Evolutionary conservation across 371 early-diverging fungal genomes (phyloP), one percentile per base, ranked within the genome.

Genomic region (Gilbertella persicaria): DNA sequence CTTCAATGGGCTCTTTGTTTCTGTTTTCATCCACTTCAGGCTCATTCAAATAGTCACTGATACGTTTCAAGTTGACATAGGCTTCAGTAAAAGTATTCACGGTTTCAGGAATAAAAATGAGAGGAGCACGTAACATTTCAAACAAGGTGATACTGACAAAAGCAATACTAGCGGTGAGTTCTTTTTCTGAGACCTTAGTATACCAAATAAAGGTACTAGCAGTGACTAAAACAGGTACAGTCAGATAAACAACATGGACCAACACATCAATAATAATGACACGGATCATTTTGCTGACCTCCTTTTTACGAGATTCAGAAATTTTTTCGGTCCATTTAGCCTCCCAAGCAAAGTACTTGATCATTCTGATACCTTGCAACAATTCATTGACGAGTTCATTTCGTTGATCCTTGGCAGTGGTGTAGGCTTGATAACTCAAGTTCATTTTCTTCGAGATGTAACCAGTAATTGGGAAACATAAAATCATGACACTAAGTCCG

Each of bases 281-380:
- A 36, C 45, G 55, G 26, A 68, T 59, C 39, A 85, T 25, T 25
- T 73, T 71, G 16, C 66, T 65, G 42, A 86, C 60, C 46, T 86
- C 87, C 14, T 50, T 53, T n/a, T 71, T 67, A 60, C 87, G 70
- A 4, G 83, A 78, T 33, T 64, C 71, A 29, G 64, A 49, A 1
- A 84, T 53, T 37, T 73, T 78, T 21, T 74, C 60, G 23, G 67
- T 69, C 73, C 85, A 86, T 2, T 73, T 78, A 25, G 52, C n/a
- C 45, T 86, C 87, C 87, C 85, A 86, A 13, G 87, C 82, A 67
- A 83, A 80, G 49, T 82, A 82, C 46, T 86, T 86, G 54, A 86
- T 80, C 73, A 85, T 82, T 23, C 84, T 79, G 23, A 86, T 84
- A n/a, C 80, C 84, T 50, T 84, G 79, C 6, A 86, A 63, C 20